A percentile compares a stretch with the other conserved stretches of the same genome.
These are phyloP conservation scores for Naganishia randhawae DNA, from an alignment of 768 basidiomycete species.

Conservation along the genomic window DNA sequence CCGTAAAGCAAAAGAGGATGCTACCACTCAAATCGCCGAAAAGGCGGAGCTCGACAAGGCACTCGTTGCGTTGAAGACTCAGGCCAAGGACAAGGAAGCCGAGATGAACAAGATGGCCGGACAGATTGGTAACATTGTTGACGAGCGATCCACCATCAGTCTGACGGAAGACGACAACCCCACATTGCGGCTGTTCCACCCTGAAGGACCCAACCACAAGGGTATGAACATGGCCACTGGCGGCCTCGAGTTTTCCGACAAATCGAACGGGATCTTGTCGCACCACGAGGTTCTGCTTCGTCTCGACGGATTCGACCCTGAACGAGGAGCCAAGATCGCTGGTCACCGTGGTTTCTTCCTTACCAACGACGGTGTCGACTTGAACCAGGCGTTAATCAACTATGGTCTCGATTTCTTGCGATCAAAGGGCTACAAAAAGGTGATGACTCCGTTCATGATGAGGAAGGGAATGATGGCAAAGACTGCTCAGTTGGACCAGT, in stretches of 20 bases:
- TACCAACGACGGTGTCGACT: slow-evolving; percentile 89
- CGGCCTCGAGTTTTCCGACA: slow-evolving; percentile 56
- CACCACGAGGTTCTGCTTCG: slow-evolving; percentile 94
- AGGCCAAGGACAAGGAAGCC: slow-evolving; percentile 69
- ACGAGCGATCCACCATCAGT: slow-evolving; percentile 43
- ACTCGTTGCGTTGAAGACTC: slow-evolving; percentile 70
- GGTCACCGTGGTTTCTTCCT: slow-evolving; percentile 97
- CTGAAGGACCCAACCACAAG: slow-evolving; percentile 67
- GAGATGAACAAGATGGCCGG: slow-evolving; percentile 75
- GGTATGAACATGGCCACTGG: slow-evolving; percentile 47
- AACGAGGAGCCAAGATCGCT: slow-evolving; percentile 81
- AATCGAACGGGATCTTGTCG: slow-evolving; percentile 71
- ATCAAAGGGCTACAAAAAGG: slow-evolving; percentile 77
- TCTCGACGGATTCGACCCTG: slow-evolving; percentile 92
- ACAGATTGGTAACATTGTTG: slow-evolving; percentile 87
- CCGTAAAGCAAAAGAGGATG: slow-evolving; percentile 93
- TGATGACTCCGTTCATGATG: slow-evolving; percentile 98
- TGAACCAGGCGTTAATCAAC: slow-evolving; percentile 91
- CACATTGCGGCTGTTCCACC: slow-evolving; percentile 78
- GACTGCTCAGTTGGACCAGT: slow-evolving; percentile 95
- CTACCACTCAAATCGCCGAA: slow-evolving; percentile 75
- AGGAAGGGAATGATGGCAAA: slow-evolving; percentile 95
- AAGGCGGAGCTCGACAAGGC: slow-evolving; percentile 83
- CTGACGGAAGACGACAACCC: slow-evolving; percentile 79
- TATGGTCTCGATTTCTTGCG: slow-evolving; percentile 93